Conservation (phyloP, 305 asterid genomes). For the Fraxinus albicans region DNA sequence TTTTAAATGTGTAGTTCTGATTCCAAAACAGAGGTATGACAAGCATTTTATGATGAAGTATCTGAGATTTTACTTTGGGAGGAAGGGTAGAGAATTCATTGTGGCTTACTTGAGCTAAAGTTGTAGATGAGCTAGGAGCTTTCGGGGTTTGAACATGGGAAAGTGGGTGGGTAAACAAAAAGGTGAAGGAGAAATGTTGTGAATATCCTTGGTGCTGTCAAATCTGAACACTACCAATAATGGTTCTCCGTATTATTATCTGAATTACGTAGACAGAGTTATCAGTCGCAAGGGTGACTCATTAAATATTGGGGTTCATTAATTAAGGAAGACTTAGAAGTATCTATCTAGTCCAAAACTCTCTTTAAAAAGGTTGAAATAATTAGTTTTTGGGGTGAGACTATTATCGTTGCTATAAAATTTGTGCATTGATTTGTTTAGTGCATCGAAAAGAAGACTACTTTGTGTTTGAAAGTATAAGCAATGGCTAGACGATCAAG, state of each 20-base stretch:
- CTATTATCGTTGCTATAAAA: neutral
- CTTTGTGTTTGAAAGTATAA: neutral
- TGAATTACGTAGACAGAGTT: neutral
- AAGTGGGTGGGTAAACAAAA: neutral
- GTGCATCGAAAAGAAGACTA: neutral
- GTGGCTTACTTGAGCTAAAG: neutral
- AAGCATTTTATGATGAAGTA: neutral
- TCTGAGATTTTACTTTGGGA: neutral
- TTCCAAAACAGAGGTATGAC: neutral
- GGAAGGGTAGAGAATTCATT: neutral
- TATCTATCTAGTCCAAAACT: neutral
- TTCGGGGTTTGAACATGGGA: neutral
- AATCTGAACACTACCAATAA: neutral
- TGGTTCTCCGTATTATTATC: neutral
- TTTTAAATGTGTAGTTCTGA: neutral
- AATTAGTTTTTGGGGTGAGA: neutral
- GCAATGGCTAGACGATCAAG: neutral
- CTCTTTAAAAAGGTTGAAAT: neutral
- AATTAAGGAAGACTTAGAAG: neutral
- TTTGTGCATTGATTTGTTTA: neutral
- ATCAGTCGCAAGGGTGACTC: neutral
- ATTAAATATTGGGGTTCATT: neutral
- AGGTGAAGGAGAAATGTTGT: neutral
- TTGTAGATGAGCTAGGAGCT: neutral
- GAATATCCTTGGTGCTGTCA: neutral